A percentile compares a stretch with the other conserved stretches of the same genome.
Evolutionary conservation across 805 yeast genomes (phyloP).

Genomic region (Candida loeiensis): DNA sequence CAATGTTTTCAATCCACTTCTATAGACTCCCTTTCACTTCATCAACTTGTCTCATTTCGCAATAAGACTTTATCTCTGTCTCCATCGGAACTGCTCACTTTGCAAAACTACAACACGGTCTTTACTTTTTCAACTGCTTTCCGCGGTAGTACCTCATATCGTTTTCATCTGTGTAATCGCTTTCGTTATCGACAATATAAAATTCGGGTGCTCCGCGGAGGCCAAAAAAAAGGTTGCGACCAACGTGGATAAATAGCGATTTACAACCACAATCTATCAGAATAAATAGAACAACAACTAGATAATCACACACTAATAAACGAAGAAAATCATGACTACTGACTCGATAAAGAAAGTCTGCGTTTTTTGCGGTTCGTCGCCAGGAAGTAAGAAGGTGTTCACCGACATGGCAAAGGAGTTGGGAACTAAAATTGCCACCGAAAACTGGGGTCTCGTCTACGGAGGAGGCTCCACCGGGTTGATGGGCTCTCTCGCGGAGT

Average conservation of each 20-base stretch:
- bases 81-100: no score
- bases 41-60: no score
- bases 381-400: constrained; percentile 53
- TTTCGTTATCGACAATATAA: no score
- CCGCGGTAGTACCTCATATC: no score
- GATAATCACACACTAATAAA: not conserved
- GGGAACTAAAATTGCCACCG: constrained; percentile 55
- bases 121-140: no score
- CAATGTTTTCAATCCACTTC: no score
- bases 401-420: constrained; percentile 54
- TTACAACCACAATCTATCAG: not conserved
- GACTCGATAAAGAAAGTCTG: constrained; percentile 51
- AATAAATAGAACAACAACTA: not conserved
- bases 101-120: no score
- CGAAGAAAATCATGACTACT: constrained; percentile 10
- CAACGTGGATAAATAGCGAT: not conserved
- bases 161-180: no score
- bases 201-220: not conserved
- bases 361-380: constrained; percentile 84
- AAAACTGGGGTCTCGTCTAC: constrained; percentile 73
- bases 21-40: no score
- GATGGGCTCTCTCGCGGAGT: constrained; percentile 73
- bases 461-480: constrained; percentile 89
- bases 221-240: not conserved
- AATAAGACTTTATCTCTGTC: no score